These are phyloP conservation scores for Mortierella sp. DNA, from an alignment of 371 early-diverging fungal species.

Conservation along the genomic window DNA sequence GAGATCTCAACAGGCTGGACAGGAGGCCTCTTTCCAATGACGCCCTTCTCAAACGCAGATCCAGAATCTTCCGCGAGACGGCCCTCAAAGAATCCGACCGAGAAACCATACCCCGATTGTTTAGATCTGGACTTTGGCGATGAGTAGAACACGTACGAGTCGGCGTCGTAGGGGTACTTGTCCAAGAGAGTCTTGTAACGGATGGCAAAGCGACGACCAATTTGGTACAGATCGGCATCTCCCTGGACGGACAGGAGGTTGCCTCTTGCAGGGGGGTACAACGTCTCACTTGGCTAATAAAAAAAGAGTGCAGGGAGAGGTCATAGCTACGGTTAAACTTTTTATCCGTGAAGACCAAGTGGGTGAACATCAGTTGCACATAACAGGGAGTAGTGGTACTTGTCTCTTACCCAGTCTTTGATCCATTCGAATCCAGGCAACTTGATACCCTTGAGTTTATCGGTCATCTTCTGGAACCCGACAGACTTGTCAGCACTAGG, in stretches of 20 bases:
- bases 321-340: not conserved
- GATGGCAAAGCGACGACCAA: constrained; percentile 38
- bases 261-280: constrained; percentile 31
- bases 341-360: too few relatives aligned
- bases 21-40: constrained; percentile 7
- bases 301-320: too few relatives aligned
- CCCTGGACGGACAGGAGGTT: constrained; percentile 36
- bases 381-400: too few relatives aligned
- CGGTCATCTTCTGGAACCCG: constrained; percentile 15
- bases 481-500: constrained; percentile 20
- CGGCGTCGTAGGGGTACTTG: constrained; percentile 46
- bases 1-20: constrained; percentile 40
- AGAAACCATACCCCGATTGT: constrained; percentile 38
- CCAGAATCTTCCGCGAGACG: constrained; percentile 23
- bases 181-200: constrained; percentile 41
- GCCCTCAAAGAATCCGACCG: constrained; percentile 36
- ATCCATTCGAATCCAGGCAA: constrained; percentile 45
- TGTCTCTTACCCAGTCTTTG: constrained; percentile 28
- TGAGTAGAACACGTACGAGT: constrained; percentile 29
- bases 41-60: not conserved
- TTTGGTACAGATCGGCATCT: constrained; percentile 46
- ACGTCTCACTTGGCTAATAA: constrained; percentile 14
- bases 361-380: too few relatives aligned
- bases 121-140: constrained; percentile 38
- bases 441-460: constrained; percentile 12